Conservation (phyloP, 2,329 filamentous ascomycete species). For the Chrysoporthe austroafricana region DNA sequence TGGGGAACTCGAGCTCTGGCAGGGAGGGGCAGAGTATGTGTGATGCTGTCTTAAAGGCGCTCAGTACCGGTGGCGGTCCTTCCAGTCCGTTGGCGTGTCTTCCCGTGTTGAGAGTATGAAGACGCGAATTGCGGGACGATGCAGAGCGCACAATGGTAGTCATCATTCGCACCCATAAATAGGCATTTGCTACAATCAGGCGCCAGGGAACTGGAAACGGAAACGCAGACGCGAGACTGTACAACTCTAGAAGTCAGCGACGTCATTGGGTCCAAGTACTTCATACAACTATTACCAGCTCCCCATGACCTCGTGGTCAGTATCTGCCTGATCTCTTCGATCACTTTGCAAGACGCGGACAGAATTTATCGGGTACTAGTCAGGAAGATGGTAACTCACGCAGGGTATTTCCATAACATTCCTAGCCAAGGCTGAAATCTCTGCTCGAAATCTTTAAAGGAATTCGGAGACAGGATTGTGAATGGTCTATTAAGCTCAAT, state of each 20-base stretch:
- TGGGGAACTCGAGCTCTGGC: conserved; percentile 19
- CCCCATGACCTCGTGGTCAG: background rate
- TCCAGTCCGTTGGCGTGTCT: conserved; percentile 6
- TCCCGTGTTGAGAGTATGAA: background rate
- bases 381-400: background rate
- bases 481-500: conserved; percentile 1
- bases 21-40: conserved; percentile 16
- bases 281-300: background rate
- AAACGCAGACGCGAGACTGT: conserved; percentile 14
- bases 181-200: conserved; percentile 1
- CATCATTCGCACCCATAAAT: conserved; percentile 14
- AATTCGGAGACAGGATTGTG: conserved; percentile 16
- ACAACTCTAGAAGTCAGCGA: background rate
- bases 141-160: conserved; percentile 2
- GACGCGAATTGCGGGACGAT: background rate
- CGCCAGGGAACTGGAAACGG: conserved; percentile 13
- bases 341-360: background rate
- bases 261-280: background rate
- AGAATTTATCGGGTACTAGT: background rate
- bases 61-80: conserved; percentile 11
- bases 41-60: conserved; percentile 1
- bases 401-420: conserved; percentile 18
- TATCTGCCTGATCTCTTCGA: background rate
- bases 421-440: conserved; percentile 8
- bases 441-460: conserved; percentile 21